Evolutionary conservation across 2,329 filamentous ascomycete species (phyloP), one percentile per base, ranked within the genome.

Genomic region (Cladosporium colombiae): DNA sequence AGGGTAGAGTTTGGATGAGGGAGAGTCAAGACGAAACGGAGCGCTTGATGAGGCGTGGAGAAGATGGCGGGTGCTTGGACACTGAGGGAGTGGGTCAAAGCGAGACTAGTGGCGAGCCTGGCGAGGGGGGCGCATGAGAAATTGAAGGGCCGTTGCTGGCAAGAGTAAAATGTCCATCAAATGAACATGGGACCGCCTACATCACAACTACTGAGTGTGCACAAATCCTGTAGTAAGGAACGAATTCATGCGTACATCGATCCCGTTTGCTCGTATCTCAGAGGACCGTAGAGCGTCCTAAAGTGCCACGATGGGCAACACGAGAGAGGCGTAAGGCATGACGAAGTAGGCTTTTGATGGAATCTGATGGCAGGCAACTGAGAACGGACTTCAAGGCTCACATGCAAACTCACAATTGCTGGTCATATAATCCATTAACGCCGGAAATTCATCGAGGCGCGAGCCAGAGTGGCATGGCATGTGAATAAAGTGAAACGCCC

Each of bases 1-100:
- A 52, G 58, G 27, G 52, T 50, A 63, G 60, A 56, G 50, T 56
- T 55, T 63, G 23, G 49, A 31, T 46, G 50, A 44, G 59, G 35
- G 49, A 62, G 31, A 55, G 59, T 46, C 31, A 50, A 31, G 37
- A 63, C 35, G 61, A 56, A 40, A 46, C 49, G 52, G 14, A n/a
- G 27, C 25, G 21, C 55, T 50, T 10, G 23, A 7, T 16, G n/a
- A 25, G 6, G 13, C 13, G 49, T 4, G 49, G 40, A 46, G 40
- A 46, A 14, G 46, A 25, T 8, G 21, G 46, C 14, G 13, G n/a
- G 33, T 35, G 52, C 52, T 21, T 46, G 40, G 40, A 46, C 27
- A 35, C 18, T 33, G 52, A 55, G 8, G 52, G 27, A 55, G n/a
- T 53, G 21, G 25, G 50, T 29, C 50, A n/a, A 53, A 29, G 27